Evolutionary conservation across 768 basidiomycete species (phyloP).

Genomic region (Mrakia frigida): DNA sequence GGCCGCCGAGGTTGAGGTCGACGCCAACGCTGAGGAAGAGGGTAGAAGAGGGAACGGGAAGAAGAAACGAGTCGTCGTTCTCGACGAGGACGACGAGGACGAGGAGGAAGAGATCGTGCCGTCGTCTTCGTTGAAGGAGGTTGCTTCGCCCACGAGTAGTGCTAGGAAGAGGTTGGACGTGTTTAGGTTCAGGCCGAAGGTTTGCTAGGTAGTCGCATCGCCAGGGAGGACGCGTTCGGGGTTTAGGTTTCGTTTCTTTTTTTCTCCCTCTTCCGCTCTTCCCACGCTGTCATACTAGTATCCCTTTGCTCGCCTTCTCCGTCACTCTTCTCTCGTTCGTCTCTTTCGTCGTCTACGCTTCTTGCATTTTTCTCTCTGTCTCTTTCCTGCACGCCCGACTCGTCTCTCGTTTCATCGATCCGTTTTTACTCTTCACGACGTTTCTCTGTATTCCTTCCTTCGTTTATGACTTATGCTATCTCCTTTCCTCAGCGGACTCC

Average conservation of each 20-base stretch:
- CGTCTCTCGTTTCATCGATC: too few relatives aligned
- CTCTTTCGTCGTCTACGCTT: background rate
- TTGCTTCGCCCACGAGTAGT: background rate
- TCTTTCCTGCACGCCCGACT: background rate
- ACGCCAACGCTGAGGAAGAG: background rate
- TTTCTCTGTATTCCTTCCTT: too few relatives aligned
- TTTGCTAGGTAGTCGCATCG: background rate
- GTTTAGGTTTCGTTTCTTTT: too few relatives aligned
- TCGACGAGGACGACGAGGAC: background rate
- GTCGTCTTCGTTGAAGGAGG: background rate
- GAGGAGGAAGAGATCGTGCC: background rate
- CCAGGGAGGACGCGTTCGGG: background rate
- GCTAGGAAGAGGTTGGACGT: background rate
- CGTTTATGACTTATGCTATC: too few relatives aligned
- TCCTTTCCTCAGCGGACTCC: too few relatives aligned
- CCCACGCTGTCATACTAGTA: background rate
- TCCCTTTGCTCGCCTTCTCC: background rate
- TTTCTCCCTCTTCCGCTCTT: background rate
- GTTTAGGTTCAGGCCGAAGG: conserved; percentile 14
- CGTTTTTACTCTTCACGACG: too few relatives aligned
- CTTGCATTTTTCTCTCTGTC: background rate
- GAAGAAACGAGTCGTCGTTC: background rate
- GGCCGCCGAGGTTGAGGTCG: background rate
- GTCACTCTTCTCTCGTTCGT: background rate
- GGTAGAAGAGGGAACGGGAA: background rate